These are phyloP conservation scores for Lindgomyces ingoldianus DNA, from an alignment of 495 filamentous ascomycete species.

Conservation along the genomic window DNA sequence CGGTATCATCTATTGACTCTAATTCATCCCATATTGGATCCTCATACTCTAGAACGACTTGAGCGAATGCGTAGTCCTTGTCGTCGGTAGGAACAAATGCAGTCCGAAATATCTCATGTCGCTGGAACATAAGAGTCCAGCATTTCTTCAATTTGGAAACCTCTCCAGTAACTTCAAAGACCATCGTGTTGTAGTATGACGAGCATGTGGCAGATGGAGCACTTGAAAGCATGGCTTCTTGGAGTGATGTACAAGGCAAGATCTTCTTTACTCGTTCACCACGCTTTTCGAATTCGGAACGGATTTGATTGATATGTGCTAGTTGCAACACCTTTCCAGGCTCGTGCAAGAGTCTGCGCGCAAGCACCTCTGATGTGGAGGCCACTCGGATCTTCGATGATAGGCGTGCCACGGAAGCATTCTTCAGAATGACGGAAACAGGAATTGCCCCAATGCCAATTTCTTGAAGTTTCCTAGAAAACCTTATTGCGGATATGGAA, in stretches of 20 bases:
- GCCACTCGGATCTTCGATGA: neutral
- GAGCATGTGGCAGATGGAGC: constrained; percentile 38
- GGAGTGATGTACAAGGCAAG: constrained; percentile 77
- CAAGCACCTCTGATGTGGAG: neutral
- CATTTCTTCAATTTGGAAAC: constrained; percentile 45
- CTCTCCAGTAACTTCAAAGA: constrained; percentile 52
- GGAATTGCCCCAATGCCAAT: constrained; percentile 50
- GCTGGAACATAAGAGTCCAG: constrained; percentile 54
- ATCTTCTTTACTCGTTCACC: constrained; percentile 54
- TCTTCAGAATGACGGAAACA: constrained; percentile 64
- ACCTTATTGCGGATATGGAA: constrained; percentile 74
- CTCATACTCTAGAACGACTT: constrained; percentile 54
- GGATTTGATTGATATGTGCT: constrained; percentile 43
- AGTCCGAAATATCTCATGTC: constrained; percentile 67
- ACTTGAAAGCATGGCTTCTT: constrained; percentile 76
- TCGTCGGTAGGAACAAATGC: constrained; percentile 60
- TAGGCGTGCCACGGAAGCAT: constrained; percentile 60
- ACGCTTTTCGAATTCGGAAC: constrained; percentile 38
- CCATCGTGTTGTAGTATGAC: constrained; percentile 59
- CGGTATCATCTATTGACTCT: neutral
- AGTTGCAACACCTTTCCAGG: constrained; percentile 43
- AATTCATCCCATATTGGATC: constrained; percentile 41
- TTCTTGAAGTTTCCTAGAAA: constrained; percentile 56
- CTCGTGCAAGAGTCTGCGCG: neutral
- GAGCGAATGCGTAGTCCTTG: constrained; percentile 54